Percentiles rank a stretch among this genome's conserved stretches.
These are phyloP conservation scores for Ampelocalamus luodianensis DNA, from an alignment of 176 grass and related monocot genomes.

Conservation along the genomic window DNA sequence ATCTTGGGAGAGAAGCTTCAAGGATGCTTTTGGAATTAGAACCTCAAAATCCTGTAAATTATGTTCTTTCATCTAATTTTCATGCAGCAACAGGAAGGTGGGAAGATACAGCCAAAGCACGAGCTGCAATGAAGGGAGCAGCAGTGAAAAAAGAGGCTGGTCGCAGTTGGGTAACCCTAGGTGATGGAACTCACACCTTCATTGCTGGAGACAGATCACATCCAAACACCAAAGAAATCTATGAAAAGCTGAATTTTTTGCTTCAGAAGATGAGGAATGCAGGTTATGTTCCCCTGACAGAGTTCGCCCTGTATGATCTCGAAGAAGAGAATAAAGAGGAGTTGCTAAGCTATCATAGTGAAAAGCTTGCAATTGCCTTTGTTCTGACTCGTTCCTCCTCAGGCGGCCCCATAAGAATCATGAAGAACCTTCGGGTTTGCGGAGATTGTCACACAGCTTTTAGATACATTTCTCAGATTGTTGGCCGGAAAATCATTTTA, in stretches of 20 bases:
- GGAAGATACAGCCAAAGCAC: constrained; percentile 72
- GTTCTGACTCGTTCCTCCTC: constrained; percentile 64
- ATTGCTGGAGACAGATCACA: constrained; percentile 78
- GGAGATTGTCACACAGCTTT: constrained; percentile 82
- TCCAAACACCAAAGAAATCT: constrained; percentile 76
- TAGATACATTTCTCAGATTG: constrained; percentile 71
- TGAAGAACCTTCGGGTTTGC: constrained; percentile 81
- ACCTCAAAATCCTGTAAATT: constrained; percentile 87
- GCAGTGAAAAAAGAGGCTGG: constrained; percentile 75
- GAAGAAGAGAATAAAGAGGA: constrained; percentile 80
- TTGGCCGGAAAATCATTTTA: constrained; percentile 64
- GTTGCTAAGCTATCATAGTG: constrained; percentile 71
- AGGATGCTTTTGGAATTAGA: constrained; percentile 78
- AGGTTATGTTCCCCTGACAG: constrained; percentile 67
- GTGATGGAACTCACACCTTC: constrained; percentile 76
- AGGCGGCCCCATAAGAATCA: constrained; percentile 67
- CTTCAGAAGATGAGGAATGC: constrained; percentile 66
- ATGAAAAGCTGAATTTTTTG: constrained; percentile 62
- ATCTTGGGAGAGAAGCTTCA: constrained; percentile 68
- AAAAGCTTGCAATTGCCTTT: constrained; percentile 83
- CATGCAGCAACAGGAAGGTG: constrained; percentile 77
- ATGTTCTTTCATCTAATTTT: constrained; percentile 76
- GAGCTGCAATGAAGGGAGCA: constrained; percentile 51
- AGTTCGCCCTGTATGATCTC: constrained; percentile 68
- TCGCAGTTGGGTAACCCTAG: constrained; percentile 76